Base-by-base conservation (phyloP, 306 rosid genomes). In the Prunus salicina region DNA sequence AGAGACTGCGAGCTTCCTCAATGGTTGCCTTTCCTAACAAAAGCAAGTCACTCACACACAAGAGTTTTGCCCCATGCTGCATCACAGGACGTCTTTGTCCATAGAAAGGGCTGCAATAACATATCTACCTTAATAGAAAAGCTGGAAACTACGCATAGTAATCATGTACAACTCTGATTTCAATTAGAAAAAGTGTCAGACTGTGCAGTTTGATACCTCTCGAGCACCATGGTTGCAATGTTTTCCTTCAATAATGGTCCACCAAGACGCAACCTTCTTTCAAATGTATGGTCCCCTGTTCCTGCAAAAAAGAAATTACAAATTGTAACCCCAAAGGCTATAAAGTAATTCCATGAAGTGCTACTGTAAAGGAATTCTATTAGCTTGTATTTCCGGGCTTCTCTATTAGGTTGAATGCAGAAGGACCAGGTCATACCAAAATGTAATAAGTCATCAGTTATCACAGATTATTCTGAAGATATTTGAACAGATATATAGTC, bases 21-120 rank as follows among this genome's bases (percentile, higher is more conserved):
- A 95, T 92, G 80, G 98, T 92, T 75, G 97, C 97, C 77, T 93
- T 90, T 85, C 98, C 98, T 83, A 95, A 83, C 76, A 92, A 82
- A 85, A 95, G 97, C 86, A 95, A 88, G 89, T 95, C 97, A 79
- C 98, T 95, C 46, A 95, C 97, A 82, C 98, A 95, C 87, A 95
- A 85, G 60, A 95, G 96, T 82, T 89, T 92, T 56, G 98, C 89
- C 82, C 98, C 98, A 34, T 73, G 85, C 87, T 95, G 98, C 81
- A 89, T 82, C 89, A 83, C 8, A 25, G 98, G 98, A 50, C 98
- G 93, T 84, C 98, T 92, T 87, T 87, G 96, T 73, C 98, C 98
- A 73, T 95, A 95, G 88, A 95, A 92, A 73, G 97, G 97, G 87
- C 98, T 92, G 93, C 87, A 88, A 69, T 71, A 10, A 61, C 67